These are phyloP conservation scores for Neotropicomus parvogracilis DNA, from an alignment of 1,284 basidiomycete species.

Conservation along the genomic window DNA sequence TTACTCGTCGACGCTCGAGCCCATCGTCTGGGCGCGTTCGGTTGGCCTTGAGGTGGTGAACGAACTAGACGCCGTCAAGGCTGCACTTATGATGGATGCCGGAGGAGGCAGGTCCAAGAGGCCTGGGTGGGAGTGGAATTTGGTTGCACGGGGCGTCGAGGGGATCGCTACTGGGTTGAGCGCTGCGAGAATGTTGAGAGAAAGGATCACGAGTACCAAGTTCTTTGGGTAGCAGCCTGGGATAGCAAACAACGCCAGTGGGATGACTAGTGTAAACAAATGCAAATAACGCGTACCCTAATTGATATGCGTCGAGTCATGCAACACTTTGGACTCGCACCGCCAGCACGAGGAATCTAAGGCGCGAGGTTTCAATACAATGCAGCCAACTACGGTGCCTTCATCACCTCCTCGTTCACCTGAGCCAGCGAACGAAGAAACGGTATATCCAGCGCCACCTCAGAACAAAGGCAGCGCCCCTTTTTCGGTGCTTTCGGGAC, in stretches of 20 bases:
- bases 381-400: slow-evolving; percentile 61
- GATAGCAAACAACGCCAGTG: too few species aligned
- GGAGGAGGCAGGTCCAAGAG: slow-evolving; percentile 42
- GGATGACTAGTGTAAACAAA: slow-evolving; percentile 11
- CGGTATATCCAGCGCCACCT: slow-evolving; percentile 51
- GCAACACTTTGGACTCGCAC: background rate
- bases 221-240: too few species aligned
- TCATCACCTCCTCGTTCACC: slow-evolving; percentile 35
- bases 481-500: slow-evolving; percentile 58
- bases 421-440: slow-evolving; percentile 21
- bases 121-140: slow-evolving; percentile 33
- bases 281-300: slow-evolving; percentile 21
- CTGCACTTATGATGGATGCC: slow-evolving; percentile 77
- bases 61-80: slow-evolving; percentile 80
- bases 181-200: slow-evolving; percentile 28
- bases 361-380: slow-evolving; percentile 17
- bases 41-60: slow-evolving; percentile 89
- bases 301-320: background rate
- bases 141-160: slow-evolving; percentile 38
- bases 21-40: slow-evolving; percentile 82
- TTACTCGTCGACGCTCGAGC: slow-evolving; percentile 63
- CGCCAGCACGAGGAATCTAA: too few species aligned
- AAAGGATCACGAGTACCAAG: slow-evolving; percentile 16
- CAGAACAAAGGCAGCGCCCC: slow-evolving; percentile 63
- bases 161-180: slow-evolving; percentile 29